A percentile compares a stretch with the other conserved stretches of the same genome.
These are phyloP conservation scores for Hortaea sp. DNA, from an alignment of 2,329 filamentous ascomycete genomes.

Conservation along the genomic window DNA sequence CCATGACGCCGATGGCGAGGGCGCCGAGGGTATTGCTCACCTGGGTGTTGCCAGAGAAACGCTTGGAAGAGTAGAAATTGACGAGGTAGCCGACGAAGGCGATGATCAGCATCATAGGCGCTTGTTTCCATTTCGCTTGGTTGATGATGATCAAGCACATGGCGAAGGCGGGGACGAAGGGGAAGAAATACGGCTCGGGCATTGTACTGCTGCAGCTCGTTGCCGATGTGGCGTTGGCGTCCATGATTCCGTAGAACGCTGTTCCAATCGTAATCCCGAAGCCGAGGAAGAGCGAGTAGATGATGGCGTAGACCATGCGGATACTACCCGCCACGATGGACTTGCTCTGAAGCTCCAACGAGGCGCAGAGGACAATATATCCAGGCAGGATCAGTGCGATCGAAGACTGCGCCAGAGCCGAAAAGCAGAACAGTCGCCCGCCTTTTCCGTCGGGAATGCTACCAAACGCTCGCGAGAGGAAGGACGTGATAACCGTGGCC, in stretches of 20 bases:
- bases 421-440: slow-evolving; percentile 39
- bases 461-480: slow-evolving; percentile 40
- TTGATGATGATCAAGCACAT: slow-evolving; percentile 69
- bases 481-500: slow-evolving; percentile 40
- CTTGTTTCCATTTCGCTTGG: slow-evolving; percentile 70
- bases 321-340: slow-evolving; percentile 42
- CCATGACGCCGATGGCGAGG: slow-evolving; percentile 63
- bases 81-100: slow-evolving; percentile 64
- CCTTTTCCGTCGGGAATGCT: slow-evolving; percentile 31
- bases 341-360: slow-evolving; percentile 38
- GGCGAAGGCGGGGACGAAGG: slow-evolving; percentile 65
- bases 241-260: slow-evolving; percentile 39
- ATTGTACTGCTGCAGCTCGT: slow-evolving; percentile 38
- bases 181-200: slow-evolving; percentile 48
- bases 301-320: slow-evolving; percentile 44
- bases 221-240: slow-evolving; percentile 35
- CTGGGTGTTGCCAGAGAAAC: slow-evolving; percentile 60
- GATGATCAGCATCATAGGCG: slow-evolving; percentile 66
- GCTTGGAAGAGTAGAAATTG: slow-evolving; percentile 60
- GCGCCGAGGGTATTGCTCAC: slow-evolving; percentile 71
- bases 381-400: slow-evolving; percentile 42
- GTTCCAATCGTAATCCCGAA: slow-evolving; percentile 43
- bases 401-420: slow-evolving; percentile 39
- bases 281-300: slow-evolving; percentile 43
- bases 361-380: slow-evolving; percentile 41